Conservation (phyloP, 108 stramenopile genomes). For the Cyclostephanos tholiformis region DNA sequence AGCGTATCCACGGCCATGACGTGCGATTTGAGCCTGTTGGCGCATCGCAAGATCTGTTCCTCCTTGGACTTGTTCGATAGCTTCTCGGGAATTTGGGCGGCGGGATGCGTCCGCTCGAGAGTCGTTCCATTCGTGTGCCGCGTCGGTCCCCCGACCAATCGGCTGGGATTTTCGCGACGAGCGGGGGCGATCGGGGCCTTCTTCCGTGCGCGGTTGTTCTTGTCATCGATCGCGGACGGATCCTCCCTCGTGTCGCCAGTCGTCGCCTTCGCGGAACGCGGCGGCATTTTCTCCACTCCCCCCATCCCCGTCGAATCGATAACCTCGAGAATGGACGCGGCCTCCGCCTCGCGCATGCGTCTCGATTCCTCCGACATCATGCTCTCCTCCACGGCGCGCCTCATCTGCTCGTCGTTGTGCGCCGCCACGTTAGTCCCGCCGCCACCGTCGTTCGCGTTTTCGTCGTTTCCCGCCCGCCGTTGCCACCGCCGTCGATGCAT, state of each 20-base stretch:
- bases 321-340: constrained; percentile 8
- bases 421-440: constrained; percentile 24
- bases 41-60: constrained; percentile 76
- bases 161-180: not conserved
- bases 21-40: constrained; percentile 67
- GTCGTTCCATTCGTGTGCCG: constrained; percentile 10
- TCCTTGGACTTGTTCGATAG: constrained; percentile 75
- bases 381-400: constrained; percentile 49
- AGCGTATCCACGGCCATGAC: constrained; percentile 81
- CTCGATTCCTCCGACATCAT: constrained; percentile 25
- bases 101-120: constrained; percentile 55
- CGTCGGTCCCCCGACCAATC: not conserved
- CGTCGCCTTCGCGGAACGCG: not conserved
- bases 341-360: constrained; percentile 27
- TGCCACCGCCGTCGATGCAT: not conserved
- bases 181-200: not conserved
- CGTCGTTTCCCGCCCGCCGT: constrained; percentile 1
- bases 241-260: constrained; percentile 4
- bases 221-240: constrained; percentile 36
- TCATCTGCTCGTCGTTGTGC: constrained; percentile 49
- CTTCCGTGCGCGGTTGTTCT: constrained; percentile 53
- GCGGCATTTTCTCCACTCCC: constrained; percentile 4
- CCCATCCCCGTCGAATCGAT: constrained; percentile 7
- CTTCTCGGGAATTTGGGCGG: constrained; percentile 72
- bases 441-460: constrained; percentile 4